Conservation (phyloP, 805 yeast species). For the Starmera amethionina region DNA sequence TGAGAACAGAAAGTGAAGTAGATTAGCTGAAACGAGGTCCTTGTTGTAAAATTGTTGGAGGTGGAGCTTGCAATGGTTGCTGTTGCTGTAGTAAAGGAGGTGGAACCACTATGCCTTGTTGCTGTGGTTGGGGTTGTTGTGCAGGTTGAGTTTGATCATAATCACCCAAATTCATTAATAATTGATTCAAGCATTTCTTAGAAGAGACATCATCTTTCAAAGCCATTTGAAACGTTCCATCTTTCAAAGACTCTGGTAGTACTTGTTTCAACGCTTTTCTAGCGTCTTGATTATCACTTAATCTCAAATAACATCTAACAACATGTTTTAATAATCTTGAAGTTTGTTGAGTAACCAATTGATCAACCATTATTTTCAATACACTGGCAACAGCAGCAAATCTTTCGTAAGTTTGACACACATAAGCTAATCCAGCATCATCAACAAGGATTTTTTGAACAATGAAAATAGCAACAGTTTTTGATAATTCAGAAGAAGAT, state of each 20-base stretch:
- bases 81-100: slow-evolving; percentile 1
- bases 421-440: slow-evolving; percentile 83
- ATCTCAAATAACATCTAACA: slow-evolving; percentile 83
- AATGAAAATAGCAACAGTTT: slow-evolving; percentile 94
- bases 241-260: slow-evolving; percentile 80
- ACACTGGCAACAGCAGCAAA: slow-evolving; percentile 92
- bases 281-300: slow-evolving; percentile 86
- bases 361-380: slow-evolving; percentile 78
- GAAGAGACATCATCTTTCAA: slow-evolving; percentile 84
- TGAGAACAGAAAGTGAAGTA: too few relatives aligned
- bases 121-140: not conserved
- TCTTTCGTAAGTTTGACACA: slow-evolving; percentile 91
- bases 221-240: slow-evolving; percentile 71
- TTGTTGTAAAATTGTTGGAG: too few relatives aligned
- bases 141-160: slow-evolving; percentile 13
- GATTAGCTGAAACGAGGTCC: too few relatives aligned
- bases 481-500: slow-evolving; percentile 83
- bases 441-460: slow-evolving; percentile 88
- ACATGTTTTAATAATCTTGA: slow-evolving; percentile 87
- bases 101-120: not conserved
- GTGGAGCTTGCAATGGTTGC: not conserved
- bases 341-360: slow-evolving; percentile 64
- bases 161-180: slow-evolving; percentile 57
- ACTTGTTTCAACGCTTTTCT: slow-evolving; percentile 75
- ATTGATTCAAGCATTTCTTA: slow-evolving; percentile 76